These are phyloP conservation scores for Tieghemostelium lacteum DNA, from an alignment of 78 protist species.

Conservation along the genomic window DNA sequence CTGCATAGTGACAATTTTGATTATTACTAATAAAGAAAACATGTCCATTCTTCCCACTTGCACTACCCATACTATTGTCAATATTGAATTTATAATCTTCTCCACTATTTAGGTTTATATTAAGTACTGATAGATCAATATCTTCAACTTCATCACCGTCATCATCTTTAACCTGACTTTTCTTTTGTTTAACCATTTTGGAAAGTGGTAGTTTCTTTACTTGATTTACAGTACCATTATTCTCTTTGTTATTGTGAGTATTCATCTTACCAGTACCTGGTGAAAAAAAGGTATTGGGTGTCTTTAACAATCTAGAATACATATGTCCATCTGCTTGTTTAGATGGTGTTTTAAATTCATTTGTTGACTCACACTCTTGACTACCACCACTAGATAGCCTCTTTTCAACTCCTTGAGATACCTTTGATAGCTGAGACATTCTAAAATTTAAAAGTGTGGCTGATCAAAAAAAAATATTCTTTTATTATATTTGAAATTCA, in stretches of 20 bases:
- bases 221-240: neutral
- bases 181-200: neutral
- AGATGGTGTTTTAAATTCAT: neutral
- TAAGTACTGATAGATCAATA: slow-evolving; percentile 31
- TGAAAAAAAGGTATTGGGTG: slow-evolving; percentile 5
- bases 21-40: slow-evolving; percentile 29
- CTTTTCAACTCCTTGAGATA: too few species aligned
- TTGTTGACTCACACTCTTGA: neutral
- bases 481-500: too few species aligned
- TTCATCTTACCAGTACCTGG: slow-evolving; percentile 22
- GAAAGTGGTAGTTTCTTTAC: neutral
- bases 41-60: slow-evolving; percentile 42
- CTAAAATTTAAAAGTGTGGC: neutral
- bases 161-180: neutral
- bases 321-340: neutral
- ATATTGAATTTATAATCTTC: slow-evolving; percentile 32
- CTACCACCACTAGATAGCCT: neutral
- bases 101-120: neutral
- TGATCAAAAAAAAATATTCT: too few species aligned
- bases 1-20: slow-evolving; percentile 7
- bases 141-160: neutral
- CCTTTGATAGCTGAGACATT: neutral
- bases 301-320: neutral
- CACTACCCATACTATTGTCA: neutral
- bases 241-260: neutral